Percentiles rank a stretch among this genome's conserved stretches.
Conservation (phyloP, 441 rosid genomes). For the Erysimum pusillum region DNA sequence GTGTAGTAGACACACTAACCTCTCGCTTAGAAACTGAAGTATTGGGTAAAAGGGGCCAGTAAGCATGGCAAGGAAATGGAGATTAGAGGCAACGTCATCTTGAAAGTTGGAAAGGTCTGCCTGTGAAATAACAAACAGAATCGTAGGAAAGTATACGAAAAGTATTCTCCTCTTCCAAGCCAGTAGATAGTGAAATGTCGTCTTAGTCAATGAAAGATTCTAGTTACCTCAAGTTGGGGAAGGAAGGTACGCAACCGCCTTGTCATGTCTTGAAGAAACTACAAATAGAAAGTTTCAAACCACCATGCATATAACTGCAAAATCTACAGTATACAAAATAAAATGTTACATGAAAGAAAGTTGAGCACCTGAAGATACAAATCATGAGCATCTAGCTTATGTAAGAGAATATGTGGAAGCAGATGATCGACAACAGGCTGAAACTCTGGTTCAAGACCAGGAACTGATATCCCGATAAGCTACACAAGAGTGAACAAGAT, state of each 20-base stretch:
- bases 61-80: constrained; percentile 83
- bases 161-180: background rate
- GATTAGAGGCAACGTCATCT: constrained; percentile 66
- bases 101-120: constrained; percentile 66
- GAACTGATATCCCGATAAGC: constrained; percentile 82
- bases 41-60: constrained; percentile 83
- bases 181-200: background rate
- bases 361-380: constrained; percentile 82
- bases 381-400: constrained; percentile 80
- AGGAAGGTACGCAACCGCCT: constrained; percentile 72
- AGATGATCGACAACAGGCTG: constrained; percentile 86
- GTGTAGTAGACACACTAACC: constrained; percentile 56
- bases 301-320: constrained; percentile 40
- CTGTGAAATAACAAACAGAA: constrained; percentile 52
- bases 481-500: constrained; percentile 44
- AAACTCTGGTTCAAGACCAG: constrained; percentile 90
- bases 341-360: constrained; percentile 20
- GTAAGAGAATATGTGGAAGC: constrained; percentile 72
- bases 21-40: constrained; percentile 72
- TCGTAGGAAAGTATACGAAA: constrained; percentile 8
- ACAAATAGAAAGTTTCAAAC: constrained; percentile 59
- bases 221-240: constrained; percentile 89
- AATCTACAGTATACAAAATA: constrained; percentile 19
- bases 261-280: constrained; percentile 91
- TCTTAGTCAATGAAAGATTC: constrained; percentile 21